A percentile compares a stretch with the other conserved stretches of the same genome.
Evolutionary conservation across 495 filamentous ascomycete genomes (phyloP).

Genomic region (Trichoderma gamsii): DNA sequence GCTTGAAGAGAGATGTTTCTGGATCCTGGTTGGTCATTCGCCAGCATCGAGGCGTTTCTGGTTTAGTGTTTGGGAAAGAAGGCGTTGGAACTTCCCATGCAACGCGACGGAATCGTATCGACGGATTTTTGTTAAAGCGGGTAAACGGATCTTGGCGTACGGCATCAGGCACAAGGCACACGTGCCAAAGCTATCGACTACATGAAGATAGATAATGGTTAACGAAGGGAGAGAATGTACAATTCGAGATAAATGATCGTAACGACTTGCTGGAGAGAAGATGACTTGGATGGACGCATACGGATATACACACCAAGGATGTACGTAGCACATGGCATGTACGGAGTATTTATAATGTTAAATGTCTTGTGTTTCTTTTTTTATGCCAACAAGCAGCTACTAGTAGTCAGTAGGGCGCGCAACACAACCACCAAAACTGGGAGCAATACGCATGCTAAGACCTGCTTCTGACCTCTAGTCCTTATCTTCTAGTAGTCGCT

Average conservation of each 20-base stretch:
- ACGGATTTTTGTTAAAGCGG: constrained; percentile 3
- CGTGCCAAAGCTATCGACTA: too few relatives aligned
- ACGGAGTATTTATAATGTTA: neutral
- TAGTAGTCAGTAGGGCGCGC: too few relatives aligned
- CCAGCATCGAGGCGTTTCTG: neutral
- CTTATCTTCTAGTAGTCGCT: too few relatives aligned
- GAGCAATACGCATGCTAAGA: too few relatives aligned
- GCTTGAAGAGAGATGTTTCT: neutral
- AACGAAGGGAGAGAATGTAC: too few relatives aligned
- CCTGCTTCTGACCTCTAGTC: too few relatives aligned
- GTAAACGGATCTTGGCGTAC: neutral
- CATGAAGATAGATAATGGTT: too few relatives aligned
- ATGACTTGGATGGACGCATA: neutral
- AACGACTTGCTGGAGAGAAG: neutral
- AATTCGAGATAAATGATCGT: too few relatives aligned
- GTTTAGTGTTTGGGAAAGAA: neutral
- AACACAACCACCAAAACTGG: too few relatives aligned
- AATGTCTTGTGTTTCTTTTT: neutral
- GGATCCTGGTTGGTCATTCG: neutral
- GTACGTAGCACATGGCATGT: neutral
- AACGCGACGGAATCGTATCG: neutral
- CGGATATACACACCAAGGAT: neutral
- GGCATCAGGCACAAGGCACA: neutral
- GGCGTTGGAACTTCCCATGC: neutral
- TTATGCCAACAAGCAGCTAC: too few relatives aligned